Evolutionary conservation across 2,329 filamentous ascomycete species (phyloP).

Genomic region (Cercospora brassicicola): DNA sequence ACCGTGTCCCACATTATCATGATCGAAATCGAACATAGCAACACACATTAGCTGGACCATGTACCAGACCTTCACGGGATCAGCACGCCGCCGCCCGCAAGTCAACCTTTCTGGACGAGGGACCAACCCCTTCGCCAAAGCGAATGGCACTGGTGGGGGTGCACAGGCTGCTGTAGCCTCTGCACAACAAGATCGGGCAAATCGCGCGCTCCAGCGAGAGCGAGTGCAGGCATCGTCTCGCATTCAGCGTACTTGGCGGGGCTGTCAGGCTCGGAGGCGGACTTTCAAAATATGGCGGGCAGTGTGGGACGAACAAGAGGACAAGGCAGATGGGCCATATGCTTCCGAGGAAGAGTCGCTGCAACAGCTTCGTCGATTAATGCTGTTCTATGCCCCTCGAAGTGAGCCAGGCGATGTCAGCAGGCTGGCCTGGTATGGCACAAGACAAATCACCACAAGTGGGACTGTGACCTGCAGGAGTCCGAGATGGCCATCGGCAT

Average conservation of each 20-base stretch:
- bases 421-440: conserved; percentile 44
- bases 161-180: conserved; percentile 77
- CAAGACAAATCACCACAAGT: conserved; percentile 40
- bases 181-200: conserved; percentile 80
- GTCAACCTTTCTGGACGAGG: conserved; percentile 86
- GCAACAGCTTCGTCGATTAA: conserved; percentile 44
- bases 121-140: conserved; percentile 71
- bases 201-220: conserved; percentile 77
- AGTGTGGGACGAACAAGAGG: conserved; percentile 60
- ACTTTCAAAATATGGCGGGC: conserved; percentile 60
- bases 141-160: conserved; percentile 44
- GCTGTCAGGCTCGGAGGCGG: conserved; percentile 62
- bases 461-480: conserved; percentile 29
- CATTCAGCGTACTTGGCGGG: conserved; percentile 82
- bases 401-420: conserved; percentile 41
- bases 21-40: not conserved
- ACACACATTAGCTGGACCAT: conserved; percentile 49
- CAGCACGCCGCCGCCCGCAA: conserved; percentile 78
- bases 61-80: conserved; percentile 91
- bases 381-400: conserved; percentile 46
- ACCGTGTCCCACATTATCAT: not conserved
- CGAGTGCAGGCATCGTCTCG: conserved; percentile 69
- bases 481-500: conserved; percentile 45
- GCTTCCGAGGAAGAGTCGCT: conserved; percentile 42
- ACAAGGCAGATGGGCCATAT: conserved; percentile 40